Percentiles rank a stretch among this genome's conserved stretches.
These are phyloP conservation scores for Fonsecaea erecta DNA, from an alignment of 2,329 filamentous ascomycete genomes.

Conservation along the genomic window DNA sequence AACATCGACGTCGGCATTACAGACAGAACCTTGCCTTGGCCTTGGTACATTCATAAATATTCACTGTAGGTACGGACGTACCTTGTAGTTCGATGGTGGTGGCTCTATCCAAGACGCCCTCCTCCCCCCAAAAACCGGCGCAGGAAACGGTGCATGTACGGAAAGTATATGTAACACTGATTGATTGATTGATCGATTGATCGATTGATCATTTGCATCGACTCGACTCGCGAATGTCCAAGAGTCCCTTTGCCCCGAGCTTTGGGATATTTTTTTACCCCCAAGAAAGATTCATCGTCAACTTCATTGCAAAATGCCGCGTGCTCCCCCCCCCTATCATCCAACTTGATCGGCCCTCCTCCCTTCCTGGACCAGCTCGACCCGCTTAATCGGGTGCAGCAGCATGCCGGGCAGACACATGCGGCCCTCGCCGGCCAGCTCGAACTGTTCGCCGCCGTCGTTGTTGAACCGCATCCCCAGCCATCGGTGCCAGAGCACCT, in stretches of 20 bases:
- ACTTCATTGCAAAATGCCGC: neutral
- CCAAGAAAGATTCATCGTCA: neutral
- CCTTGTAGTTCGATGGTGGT: no score
- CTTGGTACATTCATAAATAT: no score
- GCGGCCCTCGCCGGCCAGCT: constrained; percentile 73
- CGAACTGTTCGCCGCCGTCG: constrained; percentile 77
- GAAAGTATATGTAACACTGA: no score
- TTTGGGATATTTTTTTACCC: neutral
- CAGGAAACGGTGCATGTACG: no score
- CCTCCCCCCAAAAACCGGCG: no score
- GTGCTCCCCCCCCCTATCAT: neutral
- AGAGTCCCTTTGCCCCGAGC: neutral
- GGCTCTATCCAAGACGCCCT: no score
- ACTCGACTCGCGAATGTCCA: neutral
- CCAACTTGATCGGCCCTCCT: constrained; percentile 31
- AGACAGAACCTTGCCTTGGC: no score
- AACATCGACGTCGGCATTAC: no score
- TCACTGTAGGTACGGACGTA: no score
- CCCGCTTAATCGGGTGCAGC: constrained; percentile 82
- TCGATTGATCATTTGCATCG: no score
- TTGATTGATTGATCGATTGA: no score
- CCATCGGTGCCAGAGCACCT: constrained; percentile 84
- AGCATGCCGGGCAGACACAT: constrained; percentile 93
- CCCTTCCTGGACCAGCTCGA: constrained; percentile 56
- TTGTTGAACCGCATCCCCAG: constrained; percentile 79